Percentiles rank a stretch among this genome's conserved stretches.
phyloP scores from a whole-genome alignment of 1,284 basidiomycete species.

The Ustilago hordei region DNA sequence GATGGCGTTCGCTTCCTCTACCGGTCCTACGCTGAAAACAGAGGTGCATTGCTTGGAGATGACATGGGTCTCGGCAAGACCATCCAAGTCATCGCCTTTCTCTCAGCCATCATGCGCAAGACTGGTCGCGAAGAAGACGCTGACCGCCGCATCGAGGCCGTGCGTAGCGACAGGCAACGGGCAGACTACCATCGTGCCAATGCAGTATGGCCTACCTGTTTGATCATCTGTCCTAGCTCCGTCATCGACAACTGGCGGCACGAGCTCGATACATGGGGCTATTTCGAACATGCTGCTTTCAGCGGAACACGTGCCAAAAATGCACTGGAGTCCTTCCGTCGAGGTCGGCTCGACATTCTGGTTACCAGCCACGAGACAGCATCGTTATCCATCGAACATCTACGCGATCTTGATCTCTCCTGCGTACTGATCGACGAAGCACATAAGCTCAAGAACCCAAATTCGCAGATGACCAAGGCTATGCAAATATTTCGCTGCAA shows the following conservation, averaged over 20 bases:
- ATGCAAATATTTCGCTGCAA: constrained; percentile 77
- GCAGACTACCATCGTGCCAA: constrained; percentile 35
- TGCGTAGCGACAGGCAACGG: constrained; percentile 28
- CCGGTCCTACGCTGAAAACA: constrained; percentile 75
- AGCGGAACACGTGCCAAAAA: constrained; percentile 27
- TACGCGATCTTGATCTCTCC: constrained; percentile 75
- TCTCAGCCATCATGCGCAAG: constrained; percentile 86
- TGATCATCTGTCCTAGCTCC: constrained; percentile 83
- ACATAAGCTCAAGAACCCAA: constrained; percentile 81
- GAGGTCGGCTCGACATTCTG: constrained; percentile 79
- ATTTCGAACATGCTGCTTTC: constrained; percentile 55
- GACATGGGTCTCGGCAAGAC: constrained; percentile 85
- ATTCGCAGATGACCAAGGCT: constrained; percentile 75
- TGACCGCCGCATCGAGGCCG: constrained; percentile 74
- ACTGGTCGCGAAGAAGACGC: constrained; percentile 76
- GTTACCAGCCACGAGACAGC: constrained; percentile 40
- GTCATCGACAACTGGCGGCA: constrained; percentile 84
- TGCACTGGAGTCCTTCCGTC: constrained; percentile 71
- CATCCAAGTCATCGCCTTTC: constrained; percentile 86
- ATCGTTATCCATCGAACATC: constrained; percentile 76
- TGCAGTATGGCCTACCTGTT: constrained; percentile 75
- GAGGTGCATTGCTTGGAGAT: constrained; percentile 83
- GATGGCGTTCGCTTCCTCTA: constrained; percentile 84
- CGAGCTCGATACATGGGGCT: constrained; percentile 78
- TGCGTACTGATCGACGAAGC: constrained; percentile 80